phyloP scores from a whole-genome alignment of 495 filamentous ascomycete genomes.

The Gamarada debralockiae region DNA sequence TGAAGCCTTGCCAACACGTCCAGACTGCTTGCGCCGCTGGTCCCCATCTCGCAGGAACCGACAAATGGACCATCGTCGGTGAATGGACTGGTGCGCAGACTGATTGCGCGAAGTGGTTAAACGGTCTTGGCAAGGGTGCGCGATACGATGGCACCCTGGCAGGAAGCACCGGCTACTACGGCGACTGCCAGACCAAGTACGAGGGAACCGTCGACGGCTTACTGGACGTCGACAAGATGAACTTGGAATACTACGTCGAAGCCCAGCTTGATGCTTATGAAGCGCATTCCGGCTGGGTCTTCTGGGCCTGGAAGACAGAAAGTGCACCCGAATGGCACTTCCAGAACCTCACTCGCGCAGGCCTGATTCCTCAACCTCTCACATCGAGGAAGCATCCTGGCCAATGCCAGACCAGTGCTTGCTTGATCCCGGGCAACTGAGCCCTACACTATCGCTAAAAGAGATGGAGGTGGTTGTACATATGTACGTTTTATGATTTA shows the following conservation, averaged over 20 bases:
- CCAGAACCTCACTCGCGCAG: slow-evolving; percentile 44
- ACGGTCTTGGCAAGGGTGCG: slow-evolving; percentile 63
- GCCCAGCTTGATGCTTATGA: slow-evolving; percentile 75
- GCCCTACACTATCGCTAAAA: background rate
- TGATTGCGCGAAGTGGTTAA: slow-evolving; percentile 70
- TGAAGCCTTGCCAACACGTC: slow-evolving; percentile 46
- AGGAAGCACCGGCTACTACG: slow-evolving; percentile 43
- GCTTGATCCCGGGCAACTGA: slow-evolving; percentile 20
- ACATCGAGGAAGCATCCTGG: slow-evolving; percentile 18
- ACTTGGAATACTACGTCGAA: slow-evolving; percentile 61
- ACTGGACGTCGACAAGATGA: slow-evolving; percentile 45
- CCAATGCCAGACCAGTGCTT: slow-evolving; percentile 19
- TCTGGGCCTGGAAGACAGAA: slow-evolving; percentile 87
- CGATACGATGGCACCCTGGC: slow-evolving; percentile 65
- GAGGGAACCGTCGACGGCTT: slow-evolving; percentile 51
- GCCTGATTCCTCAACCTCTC: slow-evolving; percentile 24
- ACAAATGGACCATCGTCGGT: slow-evolving; percentile 70
- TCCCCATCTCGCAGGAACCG: slow-evolving; percentile 44
- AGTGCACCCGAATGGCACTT: slow-evolving; percentile 84
- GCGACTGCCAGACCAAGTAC: slow-evolving; percentile 56
- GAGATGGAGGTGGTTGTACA: background rate
- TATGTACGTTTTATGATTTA: slow-evolving; percentile 7
- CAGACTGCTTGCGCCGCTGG: slow-evolving; percentile 46
- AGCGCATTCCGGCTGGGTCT: slow-evolving; percentile 66
- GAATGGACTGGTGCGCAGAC: slow-evolving; percentile 71